Evolutionary conservation across 306 rosid genomes (phyloP), one percentile per base, ranked within the genome.

Genomic region (Rosa rugosa): DNA sequence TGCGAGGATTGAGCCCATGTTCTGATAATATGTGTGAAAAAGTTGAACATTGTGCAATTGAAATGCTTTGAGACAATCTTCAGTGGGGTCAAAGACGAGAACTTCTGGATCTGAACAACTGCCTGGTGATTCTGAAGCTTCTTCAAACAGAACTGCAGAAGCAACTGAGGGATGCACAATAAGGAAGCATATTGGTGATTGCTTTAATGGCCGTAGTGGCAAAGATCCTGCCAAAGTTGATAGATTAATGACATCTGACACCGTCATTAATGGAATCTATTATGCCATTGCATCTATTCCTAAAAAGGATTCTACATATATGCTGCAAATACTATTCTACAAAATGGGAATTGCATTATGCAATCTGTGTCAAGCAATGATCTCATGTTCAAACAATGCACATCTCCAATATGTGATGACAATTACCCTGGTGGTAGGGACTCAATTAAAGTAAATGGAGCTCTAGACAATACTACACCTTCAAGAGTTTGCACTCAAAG

Each of bases 381-480:
- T 31, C 36, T 31, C 36, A 31, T 31, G 3, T 31, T 31, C 36
- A 31, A 31, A 31, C 36, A 31, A 31, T 31, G 3, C 68, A 81
- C 83, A 51, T 79, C 89, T 51, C 86, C 86, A 63, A 80, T 80
- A 78, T 80, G 81, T 81, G 91, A 83, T 44, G 82, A 81, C 78
- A 82, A 66, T 44, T 79, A 84, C 80, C 71, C 82, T 75, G 80
- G 75, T 69, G 89, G 78, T 86, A 86, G 85, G 79, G 86, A 73
- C 77, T 78, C 83, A 4, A 68, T 71, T 53, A 40, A 76, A 51
- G 81, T 56, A 47, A 88, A 85, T 85, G 84, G 87, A 50, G 81
- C 80, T 75, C 56, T 62, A 17, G 91, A 85, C 78, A 79, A 75
- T 76, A 27, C 71, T 69, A 87, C 93, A 66, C 87, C 93, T 79